Conservation (phyloP, 2,329 filamentous ascomycete species). For the Nakataea oryzae region DNA sequence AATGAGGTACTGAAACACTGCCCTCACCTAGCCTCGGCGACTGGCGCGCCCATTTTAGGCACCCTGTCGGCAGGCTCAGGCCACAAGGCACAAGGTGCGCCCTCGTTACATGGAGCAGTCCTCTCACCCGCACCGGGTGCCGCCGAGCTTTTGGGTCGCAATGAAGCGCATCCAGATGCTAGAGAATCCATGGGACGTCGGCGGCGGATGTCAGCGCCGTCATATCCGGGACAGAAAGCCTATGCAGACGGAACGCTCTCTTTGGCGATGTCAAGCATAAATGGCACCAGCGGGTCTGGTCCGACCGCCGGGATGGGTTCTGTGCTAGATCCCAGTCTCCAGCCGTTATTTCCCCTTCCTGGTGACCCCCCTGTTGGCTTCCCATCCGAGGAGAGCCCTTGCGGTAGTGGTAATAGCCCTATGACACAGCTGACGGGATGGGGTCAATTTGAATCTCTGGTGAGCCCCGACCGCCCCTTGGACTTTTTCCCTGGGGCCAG, state of each 20-base stretch:
- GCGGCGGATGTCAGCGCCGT: not conserved
- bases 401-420: not conserved
- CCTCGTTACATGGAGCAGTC: no score
- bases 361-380: not conserved
- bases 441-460: slow-evolving; percentile 1
- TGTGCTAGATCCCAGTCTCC: not conserved
- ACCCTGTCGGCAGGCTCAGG: no score
- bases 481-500: no score
- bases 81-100: not conserved
- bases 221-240: not conserved
- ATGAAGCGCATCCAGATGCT: not conserved
- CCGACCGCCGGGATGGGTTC: not conserved
- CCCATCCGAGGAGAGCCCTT: not conserved
- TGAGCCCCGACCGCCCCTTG: not conserved
- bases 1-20: slow-evolving; percentile 24
- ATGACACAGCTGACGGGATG: not conserved
- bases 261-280: not conserved
- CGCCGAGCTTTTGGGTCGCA: not conserved
- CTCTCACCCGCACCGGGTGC: not conserved
- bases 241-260: not conserved
- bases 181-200: not conserved
- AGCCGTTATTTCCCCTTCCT: not conserved
- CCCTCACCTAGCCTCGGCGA: not conserved
- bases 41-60: not conserved
- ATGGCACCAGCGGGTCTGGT: no score